Evolutionary conservation across 768 basidiomycete genomes (phyloP), one percentile per base, ranked within the genome.

Genomic region (Tricholomella constricta): DNA sequence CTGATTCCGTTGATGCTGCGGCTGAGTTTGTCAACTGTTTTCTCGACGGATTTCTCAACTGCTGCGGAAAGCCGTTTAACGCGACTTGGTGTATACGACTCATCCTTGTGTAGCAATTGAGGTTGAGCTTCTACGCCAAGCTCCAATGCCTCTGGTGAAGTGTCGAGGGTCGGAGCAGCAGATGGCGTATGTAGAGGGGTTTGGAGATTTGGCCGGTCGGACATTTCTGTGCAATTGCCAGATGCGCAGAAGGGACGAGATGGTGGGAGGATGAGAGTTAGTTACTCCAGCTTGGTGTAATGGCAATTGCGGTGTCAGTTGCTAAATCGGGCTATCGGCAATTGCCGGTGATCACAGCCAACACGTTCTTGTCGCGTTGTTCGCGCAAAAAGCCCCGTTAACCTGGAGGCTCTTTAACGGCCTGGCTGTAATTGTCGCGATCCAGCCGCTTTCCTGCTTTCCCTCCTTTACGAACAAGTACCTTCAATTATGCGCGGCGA

Each of bases 21-120:
- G 55, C 84, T 83, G 26, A 91, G 74, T 55, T 77, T 86, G 60
- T 84, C 83, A 49, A 84, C 84, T 0, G 85, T 85, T 70, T 73
- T 76, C 60, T 77, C 77, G n/a, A 78, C 65, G 0, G 69, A 66
- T 60, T 67, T 79, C 60, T 75, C 78, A 38, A 82, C 78, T 17
- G 69, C 77, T 38, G 63, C 70, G 37, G 78, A 80, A 26, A 80
- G 65, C 48, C 80, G 80, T 67, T 81, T 82, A 46, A 79, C 78
- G 59, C 78, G 77, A 62, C 78, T 77, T 34, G 69, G 70, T 26
- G 74, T 71, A 27, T 69, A 61, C 22, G 69, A 62, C 22, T 59
- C 44, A 52, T 66, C 58, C 51, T 59, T 69, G 38, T 57, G 61
- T 48, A 60, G 61, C 54, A 67, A 26, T 45, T 49, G 57, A 59